Evolutionary conservation across 345 rosid genomes (phyloP).

Genomic region (Brassica incana): DNA sequence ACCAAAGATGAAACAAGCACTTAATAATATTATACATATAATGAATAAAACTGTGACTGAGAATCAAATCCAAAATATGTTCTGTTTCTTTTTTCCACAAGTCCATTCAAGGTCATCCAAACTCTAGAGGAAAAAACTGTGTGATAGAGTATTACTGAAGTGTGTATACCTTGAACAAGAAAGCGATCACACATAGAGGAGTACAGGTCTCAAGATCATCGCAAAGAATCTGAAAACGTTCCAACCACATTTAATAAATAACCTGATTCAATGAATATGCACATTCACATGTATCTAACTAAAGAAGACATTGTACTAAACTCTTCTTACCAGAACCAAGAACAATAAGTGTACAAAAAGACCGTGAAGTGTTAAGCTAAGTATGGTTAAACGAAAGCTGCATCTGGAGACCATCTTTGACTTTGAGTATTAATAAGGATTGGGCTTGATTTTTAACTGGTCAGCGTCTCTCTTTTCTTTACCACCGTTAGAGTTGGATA

Average conservation of each 20-base stretch:
- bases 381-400: slow-evolving; percentile 17
- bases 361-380: slow-evolving; percentile 26
- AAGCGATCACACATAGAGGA: slow-evolving; percentile 77
- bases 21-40: no score
- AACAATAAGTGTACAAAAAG: slow-evolving; percentile 55
- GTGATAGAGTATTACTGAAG: background rate
- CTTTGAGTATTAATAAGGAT: background rate
- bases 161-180: slow-evolving; percentile 64
- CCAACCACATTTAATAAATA: background rate
- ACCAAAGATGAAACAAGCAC: background rate
- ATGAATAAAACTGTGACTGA: background rate
- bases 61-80: background rate
- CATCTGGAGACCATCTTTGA: slow-evolving; percentile 27
- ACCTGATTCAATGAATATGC: background rate
- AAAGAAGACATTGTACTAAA: background rate
- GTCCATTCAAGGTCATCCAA: slow-evolving; percentile 1
- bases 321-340: slow-evolving; percentile 59
- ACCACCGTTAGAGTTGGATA: slow-evolving; percentile 37
- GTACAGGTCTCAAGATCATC: slow-evolving; percentile 95
- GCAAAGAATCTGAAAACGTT: slow-evolving; percentile 64
- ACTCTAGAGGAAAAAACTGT: background rate
- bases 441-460: background rate
- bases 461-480: background rate
- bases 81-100: background rate
- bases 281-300: background rate